phyloP scores from a whole-genome alignment of 2,329 filamentous ascomycete species.

The Epichloe sp. region DNA sequence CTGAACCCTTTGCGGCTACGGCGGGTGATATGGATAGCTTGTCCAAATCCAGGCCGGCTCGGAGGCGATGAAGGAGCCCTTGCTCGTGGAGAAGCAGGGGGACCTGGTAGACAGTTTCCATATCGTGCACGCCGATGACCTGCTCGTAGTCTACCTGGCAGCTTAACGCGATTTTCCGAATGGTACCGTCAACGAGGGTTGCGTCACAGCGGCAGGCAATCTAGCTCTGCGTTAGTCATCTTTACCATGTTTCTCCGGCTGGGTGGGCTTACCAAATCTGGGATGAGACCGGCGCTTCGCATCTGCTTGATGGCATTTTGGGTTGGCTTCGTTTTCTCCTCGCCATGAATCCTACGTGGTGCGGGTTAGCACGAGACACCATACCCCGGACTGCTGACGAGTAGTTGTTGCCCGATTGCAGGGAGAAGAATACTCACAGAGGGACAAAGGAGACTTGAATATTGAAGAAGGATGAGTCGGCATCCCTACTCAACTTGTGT shows the following conservation, averaged over 20 bases:
- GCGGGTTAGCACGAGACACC: constrained; percentile 8
- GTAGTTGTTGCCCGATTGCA: neutral
- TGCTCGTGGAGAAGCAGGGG: constrained; percentile 65
- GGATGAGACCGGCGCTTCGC: constrained; percentile 64
- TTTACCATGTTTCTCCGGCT: neutral
- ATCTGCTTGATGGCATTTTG: constrained; percentile 79
- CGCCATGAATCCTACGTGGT: constrained; percentile 26
- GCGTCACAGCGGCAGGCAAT: constrained; percentile 87
- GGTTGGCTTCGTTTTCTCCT: constrained; percentile 96
- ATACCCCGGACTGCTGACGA: neutral
- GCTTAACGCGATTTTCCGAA: constrained; percentile 77
- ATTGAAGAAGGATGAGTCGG: constrained; percentile 56
- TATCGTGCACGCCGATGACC: constrained; percentile 80
- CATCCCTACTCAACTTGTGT: constrained; percentile 52
- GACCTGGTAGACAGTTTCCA: constrained; percentile 86
- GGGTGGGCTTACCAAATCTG: constrained; percentile 48
- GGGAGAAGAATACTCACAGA: constrained; percentile 20
- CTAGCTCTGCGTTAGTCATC: constrained; percentile 24
- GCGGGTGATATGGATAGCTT: constrained; percentile 35
- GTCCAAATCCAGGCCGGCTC: constrained; percentile 51
- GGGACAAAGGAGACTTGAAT: constrained; percentile 87
- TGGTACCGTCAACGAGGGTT: constrained; percentile 57
- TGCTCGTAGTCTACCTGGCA: constrained; percentile 80
- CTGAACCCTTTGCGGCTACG: constrained; percentile 47
- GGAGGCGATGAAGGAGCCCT: constrained; percentile 57